Evolutionary conservation across 352 stramenopile genomes (phyloP).

Genomic region (Phytopythium chamaehyphon): DNA sequence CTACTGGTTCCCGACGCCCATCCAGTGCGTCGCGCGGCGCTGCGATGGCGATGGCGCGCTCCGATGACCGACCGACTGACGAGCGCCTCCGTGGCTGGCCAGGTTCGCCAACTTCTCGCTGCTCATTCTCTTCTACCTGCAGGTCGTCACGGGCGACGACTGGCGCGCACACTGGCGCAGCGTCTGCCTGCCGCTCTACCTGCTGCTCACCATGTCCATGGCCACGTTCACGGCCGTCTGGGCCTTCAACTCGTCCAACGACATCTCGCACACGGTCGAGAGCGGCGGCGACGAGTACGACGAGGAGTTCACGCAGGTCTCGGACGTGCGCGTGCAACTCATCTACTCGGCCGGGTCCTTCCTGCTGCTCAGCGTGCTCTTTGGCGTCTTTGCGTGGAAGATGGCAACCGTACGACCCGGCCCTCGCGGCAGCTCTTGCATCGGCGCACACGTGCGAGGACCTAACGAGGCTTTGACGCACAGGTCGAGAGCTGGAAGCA

Average conservation of each 20-base stretch:
- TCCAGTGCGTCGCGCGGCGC: slow-evolving; percentile 38
- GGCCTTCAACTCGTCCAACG: slow-evolving; percentile 83
- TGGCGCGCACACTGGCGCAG: slow-evolving; percentile 72
- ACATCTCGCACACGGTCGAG: slow-evolving; percentile 58
- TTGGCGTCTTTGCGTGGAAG: slow-evolving; percentile 86
- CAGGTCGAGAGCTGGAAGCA: slow-evolving; percentile 78
- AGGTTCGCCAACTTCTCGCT: slow-evolving; percentile 87
- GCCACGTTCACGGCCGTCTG: slow-evolving; percentile 81
- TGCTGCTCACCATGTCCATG: slow-evolving; percentile 80
- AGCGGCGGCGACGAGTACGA: slow-evolving; percentile 76
- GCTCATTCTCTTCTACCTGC: slow-evolving; percentile 86
- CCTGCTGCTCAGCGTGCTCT: slow-evolving; percentile 73
- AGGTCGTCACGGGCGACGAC: slow-evolving; percentile 75
- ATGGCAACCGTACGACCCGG: slow-evolving; percentile 59
- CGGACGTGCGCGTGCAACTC: slow-evolving; percentile 73
- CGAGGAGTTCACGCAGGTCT: slow-evolving; percentile 77
- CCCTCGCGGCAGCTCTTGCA: background rate
- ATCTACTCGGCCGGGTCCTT: slow-evolving; percentile 82
- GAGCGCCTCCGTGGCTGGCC: background rate
- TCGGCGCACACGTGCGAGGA: background rate
- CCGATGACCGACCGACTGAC: background rate
- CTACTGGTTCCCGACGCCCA: slow-evolving; percentile 83
- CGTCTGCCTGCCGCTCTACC: slow-evolving; percentile 81
- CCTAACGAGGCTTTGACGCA: background rate
- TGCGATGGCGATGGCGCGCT: background rate